A percentile compares a stretch with the other conserved stretches of the same genome.
Conservation (phyloP, 2,329 filamentous ascomycete species). For the Aspergillus floridensis region DNA sequence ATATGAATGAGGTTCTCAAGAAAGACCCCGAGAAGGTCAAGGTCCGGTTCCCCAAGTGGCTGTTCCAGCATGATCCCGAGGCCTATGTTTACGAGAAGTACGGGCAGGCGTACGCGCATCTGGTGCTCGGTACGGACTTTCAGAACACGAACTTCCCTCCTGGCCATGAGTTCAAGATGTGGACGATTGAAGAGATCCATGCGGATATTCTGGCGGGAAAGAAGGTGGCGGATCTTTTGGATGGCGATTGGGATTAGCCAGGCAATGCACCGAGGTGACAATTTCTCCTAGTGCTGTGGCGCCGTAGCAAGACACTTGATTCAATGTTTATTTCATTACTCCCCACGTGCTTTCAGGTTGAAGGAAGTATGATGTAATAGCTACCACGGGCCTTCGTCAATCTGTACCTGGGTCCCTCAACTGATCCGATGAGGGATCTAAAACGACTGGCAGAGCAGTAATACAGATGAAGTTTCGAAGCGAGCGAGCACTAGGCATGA, state of each 20-base stretch:
- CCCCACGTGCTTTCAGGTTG: too few species aligned
- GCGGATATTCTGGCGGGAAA: conserved; percentile 37
- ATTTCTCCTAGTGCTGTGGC: too few species aligned
- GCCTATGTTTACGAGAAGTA: conserved; percentile 16
- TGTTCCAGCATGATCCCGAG: conserved; percentile 15
- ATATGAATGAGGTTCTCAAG: background rate
- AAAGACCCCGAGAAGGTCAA: conserved; percentile 6
- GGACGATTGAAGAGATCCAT: conserved; percentile 45
- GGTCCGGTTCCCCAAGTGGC: conserved; percentile 6
- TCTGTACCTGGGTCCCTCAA: too few species aligned
- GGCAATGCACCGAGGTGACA: too few species aligned
- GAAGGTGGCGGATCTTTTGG: conserved; percentile 9
- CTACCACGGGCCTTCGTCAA: too few species aligned
- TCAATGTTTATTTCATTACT: too few species aligned
- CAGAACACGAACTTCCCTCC: conserved; percentile 47
- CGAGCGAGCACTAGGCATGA: too few species aligned
- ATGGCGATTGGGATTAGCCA: conserved; percentile 13
- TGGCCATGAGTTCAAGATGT: conserved; percentile 42
- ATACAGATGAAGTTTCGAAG: too few species aligned
- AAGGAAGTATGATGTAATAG: too few species aligned
- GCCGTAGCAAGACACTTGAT: too few species aligned
- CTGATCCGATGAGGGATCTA: too few species aligned
- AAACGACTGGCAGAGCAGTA: too few species aligned
- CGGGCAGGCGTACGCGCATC: conserved; percentile 3
- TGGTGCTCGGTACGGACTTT: conserved; percentile 38